Evolutionary conservation across 75 land plant species (phyloP), one percentile per base, ranked within the genome.

Genomic region (Larix kaempferi): DNA sequence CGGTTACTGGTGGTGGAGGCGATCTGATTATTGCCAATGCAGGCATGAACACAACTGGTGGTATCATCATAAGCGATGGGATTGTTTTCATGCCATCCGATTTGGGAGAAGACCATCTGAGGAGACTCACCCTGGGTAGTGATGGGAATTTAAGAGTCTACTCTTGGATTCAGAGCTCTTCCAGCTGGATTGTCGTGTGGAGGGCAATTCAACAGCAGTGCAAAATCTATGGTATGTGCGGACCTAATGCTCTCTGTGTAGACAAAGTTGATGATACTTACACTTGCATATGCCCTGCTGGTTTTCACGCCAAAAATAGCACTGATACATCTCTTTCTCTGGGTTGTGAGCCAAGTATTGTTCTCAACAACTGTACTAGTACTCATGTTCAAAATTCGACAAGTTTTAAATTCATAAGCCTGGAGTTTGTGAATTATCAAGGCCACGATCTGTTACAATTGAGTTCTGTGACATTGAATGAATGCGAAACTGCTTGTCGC

Each of bases 81-180:
- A 19, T 2, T 6, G 2, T 8, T 6, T 58, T 78, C 2, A 6
- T 74, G 3, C 0, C 85, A 2, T 27, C 80, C 2, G 83, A 83
- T 57, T 67, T 27, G 13, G 71, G 74, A 3, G 74, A 13, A 0
- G 12, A 0, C 49, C 2, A 59, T 27, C 52, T 60, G 56, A 54
- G 85, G n/a, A 77, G 85, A 64, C 57, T 88, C 39, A 85, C 56
- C 1, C 78, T 88, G 10, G 88, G 80, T 58, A 56, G 78, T 12
- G 85, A 82, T 76, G 87, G 87, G 22, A 81, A 85, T 65, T 79
- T 89, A 13, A 63, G 86, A 44, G 22, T 82, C 4, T 89, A 86
- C 69, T 77, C 82, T 63, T 81, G 64, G 39, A 62, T 78, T 44
- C 10, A 13, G 22, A 25, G 19, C 3, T 39, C 16, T 25, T 7